phyloP scores from a whole-genome alignment of 352 stramenopile genomes.

The Thraustochytrium sp. region DNA sequence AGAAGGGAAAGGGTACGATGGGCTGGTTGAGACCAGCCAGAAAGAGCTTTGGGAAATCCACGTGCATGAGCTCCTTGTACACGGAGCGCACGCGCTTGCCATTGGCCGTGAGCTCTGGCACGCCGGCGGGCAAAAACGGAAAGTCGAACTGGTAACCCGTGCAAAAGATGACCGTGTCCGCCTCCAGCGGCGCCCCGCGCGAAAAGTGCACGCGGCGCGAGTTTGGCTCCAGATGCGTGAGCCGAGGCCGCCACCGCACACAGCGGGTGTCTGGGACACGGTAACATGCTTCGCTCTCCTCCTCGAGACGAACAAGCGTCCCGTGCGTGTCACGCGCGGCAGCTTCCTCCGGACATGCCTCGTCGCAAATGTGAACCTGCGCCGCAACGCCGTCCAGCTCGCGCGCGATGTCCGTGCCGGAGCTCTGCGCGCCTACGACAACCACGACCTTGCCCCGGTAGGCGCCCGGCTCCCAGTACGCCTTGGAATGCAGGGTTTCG shows the following conservation, averaged over 20 bases:
- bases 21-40: slow-evolving; percentile 62
- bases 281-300: neutral
- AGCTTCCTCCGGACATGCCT: slow-evolving; percentile 31
- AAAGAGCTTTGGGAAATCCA: slow-evolving; percentile 54
- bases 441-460: slow-evolving; percentile 57
- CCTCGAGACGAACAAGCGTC: neutral
- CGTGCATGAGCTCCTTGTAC: slow-evolving; percentile 59
- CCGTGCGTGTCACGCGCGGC: neutral
- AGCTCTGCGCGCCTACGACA: slow-evolving; percentile 60
- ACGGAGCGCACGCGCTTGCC: slow-evolving; percentile 48
- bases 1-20: slow-evolving; percentile 65
- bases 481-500: slow-evolving; percentile 56
- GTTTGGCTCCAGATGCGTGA: slow-evolving; percentile 48
- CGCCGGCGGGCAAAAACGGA: slow-evolving; percentile 56
- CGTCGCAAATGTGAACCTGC: slow-evolving; percentile 62
- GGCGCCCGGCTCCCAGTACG: slow-evolving; percentile 55
- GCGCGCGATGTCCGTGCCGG: slow-evolving; percentile 59
- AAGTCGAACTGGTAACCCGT: slow-evolving; percentile 68
- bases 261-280: slow-evolving; percentile 44
- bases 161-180: slow-evolving; percentile 64
- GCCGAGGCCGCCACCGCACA: slow-evolving; percentile 55
- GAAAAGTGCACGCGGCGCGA: slow-evolving; percentile 51
- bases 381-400: slow-evolving; percentile 57
- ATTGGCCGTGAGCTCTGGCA: neutral
- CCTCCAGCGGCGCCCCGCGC: slow-evolving; percentile 48